Conservation (phyloP, 805 yeast species). For the Ogataea naganishii region DNA sequence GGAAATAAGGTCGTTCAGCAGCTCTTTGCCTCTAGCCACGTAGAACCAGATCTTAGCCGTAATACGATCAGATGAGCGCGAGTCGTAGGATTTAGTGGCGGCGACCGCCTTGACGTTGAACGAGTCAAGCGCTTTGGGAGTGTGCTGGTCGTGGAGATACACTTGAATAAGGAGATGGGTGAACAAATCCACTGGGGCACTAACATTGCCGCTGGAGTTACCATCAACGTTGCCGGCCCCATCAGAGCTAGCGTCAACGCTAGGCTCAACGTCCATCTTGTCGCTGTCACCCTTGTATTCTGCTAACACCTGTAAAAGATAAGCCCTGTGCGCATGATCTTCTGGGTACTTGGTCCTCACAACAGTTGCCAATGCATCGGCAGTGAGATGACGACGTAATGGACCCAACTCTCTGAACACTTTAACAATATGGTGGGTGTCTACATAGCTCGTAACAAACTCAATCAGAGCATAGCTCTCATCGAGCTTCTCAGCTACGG, state of each 20-base stretch:
- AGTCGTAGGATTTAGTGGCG: constrained; percentile 57
- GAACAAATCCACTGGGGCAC: constrained; percentile 77
- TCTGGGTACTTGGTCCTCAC: constrained; percentile 49
- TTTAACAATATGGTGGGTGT: constrained; percentile 80
- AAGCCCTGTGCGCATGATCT: constrained; percentile 30
- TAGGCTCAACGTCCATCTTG: constrained; percentile 26
- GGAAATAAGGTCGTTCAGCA: constrained; percentile 39
- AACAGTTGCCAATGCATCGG: constrained; percentile 44
- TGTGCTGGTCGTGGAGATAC: constrained; percentile 56
- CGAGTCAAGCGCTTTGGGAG: constrained; percentile 37
- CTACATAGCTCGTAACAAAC: constrained; percentile 62
- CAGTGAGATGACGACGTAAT: constrained; percentile 56
- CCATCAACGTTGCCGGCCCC: constrained; percentile 15
- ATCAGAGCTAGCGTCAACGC: constrained; percentile 7
- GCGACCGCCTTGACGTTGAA: constrained; percentile 46
- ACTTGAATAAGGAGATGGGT: constrained; percentile 73
- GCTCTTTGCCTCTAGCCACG: constrained; percentile 69
- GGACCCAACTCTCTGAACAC: constrained; percentile 77
- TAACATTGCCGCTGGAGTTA: constrained; percentile 27
- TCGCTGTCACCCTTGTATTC: constrained; percentile 23
- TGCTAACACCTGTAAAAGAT: constrained; percentile 30
- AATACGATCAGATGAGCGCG: constrained; percentile 77
- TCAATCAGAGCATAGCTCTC: constrained; percentile 41
- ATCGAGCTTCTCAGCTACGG: too few relatives aligned
- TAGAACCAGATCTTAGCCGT: constrained; percentile 93